Evolutionary conservation across 345 rosid species (phyloP), one percentile per base, ranked within the genome.

Genomic region (Angophora floribunda): DNA sequence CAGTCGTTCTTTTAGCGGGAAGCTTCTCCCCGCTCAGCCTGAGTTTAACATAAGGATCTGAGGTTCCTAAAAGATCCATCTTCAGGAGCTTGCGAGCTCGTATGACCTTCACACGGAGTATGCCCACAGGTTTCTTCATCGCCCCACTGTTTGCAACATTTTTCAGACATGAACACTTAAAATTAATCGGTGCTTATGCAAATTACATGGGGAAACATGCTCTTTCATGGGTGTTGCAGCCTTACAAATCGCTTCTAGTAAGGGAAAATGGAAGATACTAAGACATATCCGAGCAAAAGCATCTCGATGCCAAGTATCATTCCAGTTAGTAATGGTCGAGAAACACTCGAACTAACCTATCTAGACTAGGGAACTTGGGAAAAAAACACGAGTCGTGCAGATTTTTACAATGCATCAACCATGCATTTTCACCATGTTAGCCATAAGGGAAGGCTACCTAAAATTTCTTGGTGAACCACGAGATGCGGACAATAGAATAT

Each of bases 11-110:
- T 90, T 90, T 94, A 8, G 91, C 87, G 1, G 94, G 89, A 79
- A 93, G 90, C 85, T 89, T 92, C 87, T 94, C 94, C 67, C 92
- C 95, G 16, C 89, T 90, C 32, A 92, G 89, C 85, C 89, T 88
- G 57, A 94, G 89, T 86, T 90, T 61, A 49, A 94, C 93, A 86
- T 93, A 93, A 52, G 96, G 96, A 86, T 93, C 93, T 6, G 95
- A 94, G n/a, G 91, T 87, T 87, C 95, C 94, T n/a, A 94, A 86
- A 51, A 93, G 22, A 87, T 94, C 95, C 89, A 89, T 93, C 91
- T 94, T 94, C 67, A 89, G 47, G 51, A 93, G 94, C 70, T 91
- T 91, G 32, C 65, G 59, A 32, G 94, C 94, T 53, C 89, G 86
- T 32, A 93, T 85, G 47, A 94, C 91, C 82, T 93, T 93, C 86